Evolutionary conservation across 75 land plant species (phyloP), one percentile per base, ranked within the genome.

Genomic region (Cryptomeria japonica): DNA sequence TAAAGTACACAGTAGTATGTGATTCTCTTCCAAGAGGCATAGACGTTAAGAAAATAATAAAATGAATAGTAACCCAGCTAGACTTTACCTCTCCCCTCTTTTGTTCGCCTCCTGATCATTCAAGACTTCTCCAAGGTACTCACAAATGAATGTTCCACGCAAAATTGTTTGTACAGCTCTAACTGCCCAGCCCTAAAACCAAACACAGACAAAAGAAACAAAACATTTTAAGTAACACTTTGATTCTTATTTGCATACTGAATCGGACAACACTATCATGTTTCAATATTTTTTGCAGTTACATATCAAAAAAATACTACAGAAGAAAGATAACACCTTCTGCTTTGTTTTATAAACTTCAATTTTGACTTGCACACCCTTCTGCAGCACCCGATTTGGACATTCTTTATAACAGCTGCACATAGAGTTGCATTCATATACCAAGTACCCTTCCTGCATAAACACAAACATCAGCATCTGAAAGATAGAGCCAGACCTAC

Each of bases 121-220:
- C 76, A 97, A 87, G 72, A 98, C 95, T 90, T 98, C 99, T 31
- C 99, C 99, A 83, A 97, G 85, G 87, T 94, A 97, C 87, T 98
- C 99, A 89, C 99, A 98, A 32, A 98, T 91, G 92, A 98, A 98
- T 28, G 96, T 92, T n/a, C 99, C 99, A 85, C 99, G 96, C 32
- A 92, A 41, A 42, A 98, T 98, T 85, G 89, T 58, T 89, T 98
- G 91, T 44, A 91, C 95, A 53, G 99, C 94, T 87, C 99, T 92
- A n/a, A 98, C 96, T 51, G 94, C 99, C 99, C 99, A 98, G 32
- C 99, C 99, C 99, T 98, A 91, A 36, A 87, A 88, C 49, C 41
- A 80, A 80, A 51, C 4, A 79, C 53, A 44, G 82, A 75, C 16
- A n/a, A 38, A 79, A 12, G 75, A 42, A 55, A 22, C 19, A 34